A percentile compares a stretch with the other conserved stretches of the same genome.
These are phyloP conservation scores for Tetrapisispora nanseiensis DNA, from an alignment of 805 yeast genomes.

Conservation along the genomic window DNA sequence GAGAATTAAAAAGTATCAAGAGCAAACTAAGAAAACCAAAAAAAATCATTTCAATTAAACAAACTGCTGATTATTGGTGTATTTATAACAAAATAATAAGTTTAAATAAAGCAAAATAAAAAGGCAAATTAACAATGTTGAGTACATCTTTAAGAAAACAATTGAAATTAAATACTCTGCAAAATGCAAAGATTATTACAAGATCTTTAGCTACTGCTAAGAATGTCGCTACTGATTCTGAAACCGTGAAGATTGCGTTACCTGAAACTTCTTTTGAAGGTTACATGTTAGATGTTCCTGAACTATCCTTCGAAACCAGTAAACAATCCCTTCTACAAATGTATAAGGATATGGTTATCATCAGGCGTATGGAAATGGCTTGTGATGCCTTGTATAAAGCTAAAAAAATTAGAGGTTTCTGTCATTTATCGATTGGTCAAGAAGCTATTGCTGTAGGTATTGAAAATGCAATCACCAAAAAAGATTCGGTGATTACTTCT, in stretches of 20 bases:
- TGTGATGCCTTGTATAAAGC: conserved; percentile 97
- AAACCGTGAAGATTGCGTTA: conserved; percentile 42
- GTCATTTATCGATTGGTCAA: conserved; percentile 97
- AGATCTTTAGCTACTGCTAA: conserved; percentile 15
- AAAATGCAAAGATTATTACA: not conserved
- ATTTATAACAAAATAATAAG: no score
- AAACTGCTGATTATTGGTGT: no score
- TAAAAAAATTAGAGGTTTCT: conserved; percentile 96
- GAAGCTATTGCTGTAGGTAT: conserved; percentile 99
- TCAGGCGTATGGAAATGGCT: conserved; percentile 98
- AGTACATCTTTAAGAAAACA: conserved; percentile 4
- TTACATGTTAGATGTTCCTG: conserved; percentile 69
- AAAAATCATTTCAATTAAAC: no score
- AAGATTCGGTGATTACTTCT: conserved; percentile 89
- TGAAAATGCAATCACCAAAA: conserved; percentile 79
- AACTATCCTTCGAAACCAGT: conserved; percentile 63
- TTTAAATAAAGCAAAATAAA: no score
- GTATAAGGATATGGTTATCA: conserved; percentile 92
- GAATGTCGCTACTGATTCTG: conserved; percentile 12
- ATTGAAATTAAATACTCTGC: not conserved
- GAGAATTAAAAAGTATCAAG: no score
- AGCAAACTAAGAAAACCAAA: no score
- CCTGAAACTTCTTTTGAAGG: conserved; percentile 81
- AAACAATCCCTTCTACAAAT: conserved; percentile 74
- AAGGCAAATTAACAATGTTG: not conserved